Conservation (phyloP, 2,329 filamentous ascomycete genomes). For the Pseudogymnoascus sp. region DNA sequence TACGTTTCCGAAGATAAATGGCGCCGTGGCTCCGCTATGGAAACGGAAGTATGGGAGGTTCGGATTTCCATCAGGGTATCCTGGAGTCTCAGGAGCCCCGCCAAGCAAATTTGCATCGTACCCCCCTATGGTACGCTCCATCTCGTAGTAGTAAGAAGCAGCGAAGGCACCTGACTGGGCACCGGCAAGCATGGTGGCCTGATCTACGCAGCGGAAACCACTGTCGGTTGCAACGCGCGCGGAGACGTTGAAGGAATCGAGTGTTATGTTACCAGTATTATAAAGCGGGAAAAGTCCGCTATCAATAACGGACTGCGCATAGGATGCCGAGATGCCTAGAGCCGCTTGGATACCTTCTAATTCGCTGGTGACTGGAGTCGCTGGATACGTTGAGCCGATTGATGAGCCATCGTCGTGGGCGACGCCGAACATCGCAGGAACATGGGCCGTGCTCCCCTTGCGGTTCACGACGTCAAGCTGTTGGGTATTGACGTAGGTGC, state of each 20-base stretch:
- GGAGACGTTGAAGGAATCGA: constrained; percentile 47
- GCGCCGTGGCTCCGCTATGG: constrained; percentile 38
- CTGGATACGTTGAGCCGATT: constrained; percentile 37
- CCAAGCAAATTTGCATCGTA: constrained; percentile 45
- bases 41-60: constrained; percentile 43
- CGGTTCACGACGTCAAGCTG: constrained; percentile 36
- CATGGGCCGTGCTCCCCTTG: constrained; percentile 37
- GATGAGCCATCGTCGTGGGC: constrained; percentile 42
- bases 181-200: constrained; percentile 44
- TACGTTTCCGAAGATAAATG: constrained; percentile 39
- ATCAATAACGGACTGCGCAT: constrained; percentile 34
- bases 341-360: constrained; percentile 35
- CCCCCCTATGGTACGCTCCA: constrained; percentile 39
- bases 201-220: constrained; percentile 46
- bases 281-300: constrained; percentile 41
- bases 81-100: constrained; percentile 32
- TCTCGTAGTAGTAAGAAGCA: constrained; percentile 42
- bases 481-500: constrained; percentile 39
- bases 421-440: constrained; percentile 44
- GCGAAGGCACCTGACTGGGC: constrained; percentile 33
- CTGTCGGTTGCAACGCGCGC: constrained; percentile 44
- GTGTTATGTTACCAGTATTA: constrained; percentile 40
- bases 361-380: constrained; percentile 33
- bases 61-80: constrained; percentile 39
- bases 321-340: constrained; percentile 37